phyloP scores from a whole-genome alignment of 352 stramenopile species.

The Pythium dissimile region DNA sequence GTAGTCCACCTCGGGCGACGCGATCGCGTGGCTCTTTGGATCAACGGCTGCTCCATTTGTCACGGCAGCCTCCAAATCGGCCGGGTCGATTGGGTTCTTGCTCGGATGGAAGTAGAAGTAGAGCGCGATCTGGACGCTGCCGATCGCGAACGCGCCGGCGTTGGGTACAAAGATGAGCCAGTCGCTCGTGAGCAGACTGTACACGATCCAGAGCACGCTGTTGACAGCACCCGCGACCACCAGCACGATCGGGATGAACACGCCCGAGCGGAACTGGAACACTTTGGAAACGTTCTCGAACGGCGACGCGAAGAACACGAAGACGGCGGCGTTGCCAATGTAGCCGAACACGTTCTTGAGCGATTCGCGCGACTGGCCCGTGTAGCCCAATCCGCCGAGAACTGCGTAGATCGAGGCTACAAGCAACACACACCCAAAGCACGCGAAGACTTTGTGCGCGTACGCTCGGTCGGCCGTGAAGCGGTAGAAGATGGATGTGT shows the following conservation, averaged over 20 bases:
- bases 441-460: slow-evolving; percentile 30
- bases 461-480: slow-evolving; percentile 36
- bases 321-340: slow-evolving; percentile 34
- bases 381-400: slow-evolving; percentile 29
- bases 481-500: slow-evolving; percentile 44
- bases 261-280: slow-evolving; percentile 23
- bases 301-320: slow-evolving; percentile 52
- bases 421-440: slow-evolving; percentile 16
- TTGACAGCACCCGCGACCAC: slow-evolving; percentile 38
- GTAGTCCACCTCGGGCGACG: background rate
- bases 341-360: slow-evolving; percentile 34
- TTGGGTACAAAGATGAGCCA: slow-evolving; percentile 56
- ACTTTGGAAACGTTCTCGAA: slow-evolving; percentile 34
- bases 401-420: slow-evolving; percentile 34
- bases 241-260: slow-evolving; percentile 47
- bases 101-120: slow-evolving; percentile 42
- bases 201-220: slow-evolving; percentile 45
- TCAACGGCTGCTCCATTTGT: background rate
- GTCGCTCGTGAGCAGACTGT: slow-evolving; percentile 37
- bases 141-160: slow-evolving; percentile 32
- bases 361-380: slow-evolving; percentile 24
- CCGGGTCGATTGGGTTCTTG: slow-evolving; percentile 3
- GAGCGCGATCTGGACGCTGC: slow-evolving; percentile 31
- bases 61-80: background rate
- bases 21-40: background rate